Conservation (phyloP, 495 filamentous ascomycete genomes). For the Penicillium dipodomyicola region DNA sequence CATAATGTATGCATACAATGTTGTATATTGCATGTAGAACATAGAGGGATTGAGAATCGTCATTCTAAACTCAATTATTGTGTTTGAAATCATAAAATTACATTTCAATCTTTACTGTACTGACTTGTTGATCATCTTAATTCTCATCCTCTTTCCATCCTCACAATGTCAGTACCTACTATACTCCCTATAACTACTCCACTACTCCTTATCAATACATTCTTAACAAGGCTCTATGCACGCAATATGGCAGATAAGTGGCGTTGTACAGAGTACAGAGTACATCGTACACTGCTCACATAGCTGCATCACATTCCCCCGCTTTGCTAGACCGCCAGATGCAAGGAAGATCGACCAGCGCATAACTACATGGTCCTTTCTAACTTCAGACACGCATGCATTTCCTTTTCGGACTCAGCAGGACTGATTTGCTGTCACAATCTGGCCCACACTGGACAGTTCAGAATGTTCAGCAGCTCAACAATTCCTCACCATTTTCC, state of each 20-base stretch:
- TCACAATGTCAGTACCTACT: background rate
- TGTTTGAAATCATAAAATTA: background rate
- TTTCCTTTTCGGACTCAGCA: constrained; percentile 17
- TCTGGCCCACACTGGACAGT: constrained; percentile 18
- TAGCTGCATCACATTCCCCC: constrained; percentile 12
- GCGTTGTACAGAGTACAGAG: background rate
- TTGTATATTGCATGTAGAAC: background rate
- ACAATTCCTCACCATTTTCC: background rate
- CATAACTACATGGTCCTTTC: constrained; percentile 11
- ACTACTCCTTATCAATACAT: constrained; percentile 7
- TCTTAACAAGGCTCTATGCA: constrained; percentile 6
- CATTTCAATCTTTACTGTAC: background rate
- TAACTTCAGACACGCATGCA: constrained; percentile 20
- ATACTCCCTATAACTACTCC: no score
- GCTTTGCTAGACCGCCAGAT: constrained; percentile 28
- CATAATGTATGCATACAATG: background rate
- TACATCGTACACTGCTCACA: constrained; percentile 15
- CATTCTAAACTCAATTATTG: background rate
- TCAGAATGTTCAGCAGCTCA: background rate
- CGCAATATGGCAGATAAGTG: constrained; percentile 10
- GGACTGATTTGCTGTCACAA: constrained; percentile 19
- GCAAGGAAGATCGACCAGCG: constrained; percentile 29
- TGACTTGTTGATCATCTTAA: background rate
- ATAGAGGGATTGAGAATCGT: background rate
- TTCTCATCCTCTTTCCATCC: background rate